Base-by-base conservation (phyloP, 2,329 filamentous ascomycete genomes). In the Thelonectria discophora region DNA sequence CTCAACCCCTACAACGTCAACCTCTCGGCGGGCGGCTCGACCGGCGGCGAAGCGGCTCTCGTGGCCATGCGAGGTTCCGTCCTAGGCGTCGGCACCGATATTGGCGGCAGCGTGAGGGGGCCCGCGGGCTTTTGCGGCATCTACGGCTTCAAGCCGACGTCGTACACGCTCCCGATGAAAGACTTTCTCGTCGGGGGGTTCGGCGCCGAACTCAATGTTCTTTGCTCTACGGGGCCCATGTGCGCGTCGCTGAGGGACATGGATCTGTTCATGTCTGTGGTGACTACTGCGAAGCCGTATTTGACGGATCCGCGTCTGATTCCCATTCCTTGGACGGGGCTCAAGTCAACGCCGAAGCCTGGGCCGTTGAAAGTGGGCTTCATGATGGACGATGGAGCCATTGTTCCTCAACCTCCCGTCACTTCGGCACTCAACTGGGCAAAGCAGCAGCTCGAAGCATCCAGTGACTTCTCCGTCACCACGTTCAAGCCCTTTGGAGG, bases 1-100 rank as follows among this genome's bases (percentile, higher is more conserved):
- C 27, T 55, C 2, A 53, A 53, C n/a, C 50, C 50, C 0, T 74
- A 82, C 55, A 89, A 89, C 58, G 80, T 84, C 3, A 76, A 79
- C 15, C 79, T 87, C n/a, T 86, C 84, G 0, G 81, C 86, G 0
- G 89, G 89, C 5, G 89, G 89, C 1, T 86, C 82, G 3, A 85
- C 84, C 0, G 89, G 89, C 11, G 89, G 89, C 4, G 77, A 78
- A 48, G 76, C 69, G 0, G 76, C 79, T 7, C 64, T 81, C 1
- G 54, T 80, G 0, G 76, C 77, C 2, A 70, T 80, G 30, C 63
- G 74, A 5, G 78, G 78, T 1, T 78, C 76, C 2, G 62, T 76
- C 0, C 53, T 80, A 0, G 78, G 77, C 0, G 57, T 80, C 11
- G 78, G 78, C 1, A 75, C 75, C 2, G 77, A 80, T 9, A 76